phyloP scores from a whole-genome alignment of 2,329 filamentous ascomycete genomes.

The Pseudopithomyces chartarum region DNA sequence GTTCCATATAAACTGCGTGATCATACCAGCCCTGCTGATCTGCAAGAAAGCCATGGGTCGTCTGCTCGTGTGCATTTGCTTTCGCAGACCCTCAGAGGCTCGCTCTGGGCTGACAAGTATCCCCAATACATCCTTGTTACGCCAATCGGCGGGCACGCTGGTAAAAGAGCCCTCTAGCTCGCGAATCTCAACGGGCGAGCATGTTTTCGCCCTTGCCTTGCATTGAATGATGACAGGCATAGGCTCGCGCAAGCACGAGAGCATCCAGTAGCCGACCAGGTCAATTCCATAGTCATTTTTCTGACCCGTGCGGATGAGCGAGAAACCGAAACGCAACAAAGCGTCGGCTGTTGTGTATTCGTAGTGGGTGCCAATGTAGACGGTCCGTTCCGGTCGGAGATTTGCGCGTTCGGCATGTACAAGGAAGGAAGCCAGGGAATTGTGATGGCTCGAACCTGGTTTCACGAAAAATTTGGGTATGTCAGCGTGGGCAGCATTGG shows the following conservation, averaged over 20 bases:
- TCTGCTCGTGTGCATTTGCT: constrained; percentile 68
- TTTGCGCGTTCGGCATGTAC: constrained; percentile 63
- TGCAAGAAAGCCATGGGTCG: constrained; percentile 75
- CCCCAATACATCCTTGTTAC: constrained; percentile 66
- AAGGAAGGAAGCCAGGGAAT: constrained; percentile 68
- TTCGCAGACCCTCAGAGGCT: constrained; percentile 78
- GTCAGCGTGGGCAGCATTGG: constrained; percentile 28
- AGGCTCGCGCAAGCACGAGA: constrained; percentile 47
- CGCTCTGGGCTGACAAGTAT: constrained; percentile 71
- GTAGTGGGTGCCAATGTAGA: constrained; percentile 75
- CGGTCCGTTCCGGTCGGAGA: constrained; percentile 61
- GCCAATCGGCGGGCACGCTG: constrained; percentile 75
- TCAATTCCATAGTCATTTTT: constrained; percentile 74
- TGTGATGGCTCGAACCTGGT: constrained; percentile 56
- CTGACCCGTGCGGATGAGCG: constrained; percentile 68
- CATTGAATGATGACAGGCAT: constrained; percentile 66
- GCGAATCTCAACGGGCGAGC: constrained; percentile 65
- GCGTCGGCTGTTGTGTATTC: constrained; percentile 70
- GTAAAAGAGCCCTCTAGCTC: constrained; percentile 80
- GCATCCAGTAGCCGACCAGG: constrained; percentile 71
- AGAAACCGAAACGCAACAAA: constrained; percentile 66
- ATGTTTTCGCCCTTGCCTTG: constrained; percentile 61
- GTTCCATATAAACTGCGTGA: constrained; percentile 78
- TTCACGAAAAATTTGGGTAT: constrained; percentile 32
- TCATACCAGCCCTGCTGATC: constrained; percentile 61